These are phyloP conservation scores for Sugiyamaella sp. DNA, from an alignment of 1,139 yeast species.

Conservation along the genomic window DNA sequence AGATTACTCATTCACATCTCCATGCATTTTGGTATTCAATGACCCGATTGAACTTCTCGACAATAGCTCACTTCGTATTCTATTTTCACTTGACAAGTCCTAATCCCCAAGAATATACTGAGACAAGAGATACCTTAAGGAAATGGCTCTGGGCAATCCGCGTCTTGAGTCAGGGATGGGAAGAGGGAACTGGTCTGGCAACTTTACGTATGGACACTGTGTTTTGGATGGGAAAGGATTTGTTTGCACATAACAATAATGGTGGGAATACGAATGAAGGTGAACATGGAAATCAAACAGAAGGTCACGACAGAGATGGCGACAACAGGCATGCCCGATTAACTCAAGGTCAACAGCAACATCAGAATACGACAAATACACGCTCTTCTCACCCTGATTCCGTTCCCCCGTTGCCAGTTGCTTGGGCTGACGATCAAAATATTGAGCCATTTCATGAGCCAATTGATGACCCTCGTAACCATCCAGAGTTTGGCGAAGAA, in stretches of 20 bases:
- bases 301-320: not conserved
- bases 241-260: constrained; percentile 23
- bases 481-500: constrained; percentile 18
- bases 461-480: constrained; percentile 20
- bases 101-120: constrained; percentile 37
- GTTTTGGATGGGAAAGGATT: constrained; percentile 38
- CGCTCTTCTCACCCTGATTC: not conserved
- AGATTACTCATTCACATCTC: constrained; percentile 43
- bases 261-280: constrained; percentile 3
- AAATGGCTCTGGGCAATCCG: constrained; percentile 41
- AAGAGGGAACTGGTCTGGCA: constrained; percentile 45
- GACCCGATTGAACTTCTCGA: constrained; percentile 40
- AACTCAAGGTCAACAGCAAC: not conserved
- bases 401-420: constrained; percentile 15
- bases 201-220: constrained; percentile 42
- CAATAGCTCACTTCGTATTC: constrained; percentile 42
- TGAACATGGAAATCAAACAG: not conserved
- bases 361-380: not conserved
- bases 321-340: not conserved
- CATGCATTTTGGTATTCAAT: constrained; percentile 46
- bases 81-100: constrained; percentile 42
- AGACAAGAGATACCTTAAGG: constrained; percentile 38
- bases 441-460: constrained; percentile 23
- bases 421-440: constrained; percentile 16
- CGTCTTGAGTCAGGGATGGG: constrained; percentile 40